These are phyloP conservation scores for Isochrysis galbana DNA, from an alignment of 78 protist genomes.

Conservation along the genomic window DNA sequence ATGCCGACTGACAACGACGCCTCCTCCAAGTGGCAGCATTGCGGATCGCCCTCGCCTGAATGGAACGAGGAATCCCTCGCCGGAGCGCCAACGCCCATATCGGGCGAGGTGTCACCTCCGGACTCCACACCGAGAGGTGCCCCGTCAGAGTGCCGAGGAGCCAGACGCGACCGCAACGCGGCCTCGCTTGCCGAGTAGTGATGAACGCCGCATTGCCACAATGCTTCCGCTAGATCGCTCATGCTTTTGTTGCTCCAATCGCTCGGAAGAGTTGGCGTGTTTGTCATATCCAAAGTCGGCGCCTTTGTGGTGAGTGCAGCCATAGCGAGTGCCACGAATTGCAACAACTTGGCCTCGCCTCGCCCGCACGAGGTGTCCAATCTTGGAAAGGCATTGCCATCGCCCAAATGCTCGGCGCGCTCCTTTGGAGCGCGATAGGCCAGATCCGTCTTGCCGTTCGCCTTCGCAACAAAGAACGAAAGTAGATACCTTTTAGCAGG, in stretches of 20 bases:
- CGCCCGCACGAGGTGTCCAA: background rate
- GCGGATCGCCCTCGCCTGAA: background rate
- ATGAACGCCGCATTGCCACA: background rate
- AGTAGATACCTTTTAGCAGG: too few relatives aligned
- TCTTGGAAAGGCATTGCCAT: background rate
- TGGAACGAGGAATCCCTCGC: too few relatives aligned
- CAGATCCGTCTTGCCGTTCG: too few relatives aligned
- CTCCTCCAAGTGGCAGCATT: background rate
- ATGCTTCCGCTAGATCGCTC: too few relatives aligned
- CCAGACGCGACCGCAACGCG: background rate
- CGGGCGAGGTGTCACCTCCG: background rate
- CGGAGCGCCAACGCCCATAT: background rate
- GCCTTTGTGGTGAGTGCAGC: too few relatives aligned
- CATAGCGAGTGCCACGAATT: background rate
- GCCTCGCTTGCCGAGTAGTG: background rate
- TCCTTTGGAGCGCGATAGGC: background rate
- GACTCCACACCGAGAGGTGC: background rate
- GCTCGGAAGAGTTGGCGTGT: background rate
- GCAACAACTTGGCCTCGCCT: background rate
- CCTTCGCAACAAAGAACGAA: background rate
- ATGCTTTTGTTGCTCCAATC: too few relatives aligned
- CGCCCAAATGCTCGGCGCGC: background rate
- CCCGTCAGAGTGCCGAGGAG: background rate
- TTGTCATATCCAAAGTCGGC: background rate
- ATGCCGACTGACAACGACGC: background rate